Base-by-base conservation (phyloP, 192 early-diverging fungal species). In the Pecoramyces ruminantium region DNA sequence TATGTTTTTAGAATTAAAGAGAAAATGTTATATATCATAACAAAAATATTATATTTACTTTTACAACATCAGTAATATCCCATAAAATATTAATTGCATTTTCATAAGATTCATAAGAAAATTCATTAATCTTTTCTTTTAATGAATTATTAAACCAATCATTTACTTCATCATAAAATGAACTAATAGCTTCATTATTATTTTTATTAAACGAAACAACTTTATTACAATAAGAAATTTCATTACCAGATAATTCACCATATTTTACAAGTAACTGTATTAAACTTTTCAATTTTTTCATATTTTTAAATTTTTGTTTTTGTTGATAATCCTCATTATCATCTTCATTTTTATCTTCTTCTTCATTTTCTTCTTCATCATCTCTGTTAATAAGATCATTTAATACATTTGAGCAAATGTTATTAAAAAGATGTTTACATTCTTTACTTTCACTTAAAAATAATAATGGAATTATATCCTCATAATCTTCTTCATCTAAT, bases 401-500 rank as follows among this genome's bases (percentile, higher is more conserved):
- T 51, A 51, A 51, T 2, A 51, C 42, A 21, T 51, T 51, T 21
- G 42, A 17, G 21, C 42, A 51, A 4, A 51, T 21, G 21, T 21
- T 51, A 2, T 51, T 51, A 51, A 51, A 51, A 51, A 51, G 42
- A 51, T 51, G 42, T 51, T 51, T 51, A 21, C 42, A 51, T 51
- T 51, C 42, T 51, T 51, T 51, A 21, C 42, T 21, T 21, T 51
- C 42, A 51, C 42, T 51, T 51, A 51, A 51, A 81, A 93, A 91
- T n/a, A 96, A 87, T 29, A 96, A 83, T 28, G 88, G 86, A 29
- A 92, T 84, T 29, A 97, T 79, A 15, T 89, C 81, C n/a, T 84
- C 86, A 81, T 87, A 87, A 4, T 91, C 92, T 14, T 87, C 89
- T 58, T 91, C 91, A 11, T 89, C 88, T n/a, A 95, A 84, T 29